phyloP scores from a whole-genome alignment of 805 yeast genomes.

The Yamadazyma nakazawae region DNA sequence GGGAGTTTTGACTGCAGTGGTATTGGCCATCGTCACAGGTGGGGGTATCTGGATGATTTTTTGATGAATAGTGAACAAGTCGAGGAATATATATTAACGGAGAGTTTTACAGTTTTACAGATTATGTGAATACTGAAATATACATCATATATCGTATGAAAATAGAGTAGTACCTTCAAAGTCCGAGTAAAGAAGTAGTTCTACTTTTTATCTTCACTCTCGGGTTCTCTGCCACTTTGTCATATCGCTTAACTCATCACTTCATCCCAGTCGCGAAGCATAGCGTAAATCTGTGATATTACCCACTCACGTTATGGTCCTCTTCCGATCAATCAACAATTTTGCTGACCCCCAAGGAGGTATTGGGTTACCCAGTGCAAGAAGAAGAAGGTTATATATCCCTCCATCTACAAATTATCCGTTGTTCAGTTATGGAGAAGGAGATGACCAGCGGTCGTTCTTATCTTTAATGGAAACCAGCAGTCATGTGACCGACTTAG shows the following conservation, averaged over 20 bases:
- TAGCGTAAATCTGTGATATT: background rate
- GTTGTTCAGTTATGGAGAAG: slow-evolving; percentile 40
- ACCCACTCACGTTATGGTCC: slow-evolving; percentile 28
- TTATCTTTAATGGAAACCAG: slow-evolving; percentile 38
- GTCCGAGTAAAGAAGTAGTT: no score
- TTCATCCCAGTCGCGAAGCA: background rate
- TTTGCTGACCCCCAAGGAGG: slow-evolving; percentile 38
- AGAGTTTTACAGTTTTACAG: background rate
- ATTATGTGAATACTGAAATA: background rate
- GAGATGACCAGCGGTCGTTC: slow-evolving; percentile 43
- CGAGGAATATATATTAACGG: background rate
- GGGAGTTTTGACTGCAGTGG: slow-evolving; percentile 78
- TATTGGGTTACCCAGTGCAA: slow-evolving; percentile 29
- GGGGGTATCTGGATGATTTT: slow-evolving; percentile 79
- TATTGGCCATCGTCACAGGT: slow-evolving; percentile 56
- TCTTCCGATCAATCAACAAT: slow-evolving; percentile 37
- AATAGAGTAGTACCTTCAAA: no score
- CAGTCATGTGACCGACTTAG: slow-evolving; percentile 25
- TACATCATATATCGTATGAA: background rate
- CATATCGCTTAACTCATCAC: background rate
- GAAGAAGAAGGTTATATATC: slow-evolving; percentile 39
- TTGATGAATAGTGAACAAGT: slow-evolving; percentile 17
- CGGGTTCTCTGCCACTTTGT: background rate
- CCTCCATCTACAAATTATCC: slow-evolving; percentile 46
- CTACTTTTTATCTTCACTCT: no score